phyloP scores from a whole-genome alignment of 208 protist genomes.

The Zelonia costaricensis region DNA sequence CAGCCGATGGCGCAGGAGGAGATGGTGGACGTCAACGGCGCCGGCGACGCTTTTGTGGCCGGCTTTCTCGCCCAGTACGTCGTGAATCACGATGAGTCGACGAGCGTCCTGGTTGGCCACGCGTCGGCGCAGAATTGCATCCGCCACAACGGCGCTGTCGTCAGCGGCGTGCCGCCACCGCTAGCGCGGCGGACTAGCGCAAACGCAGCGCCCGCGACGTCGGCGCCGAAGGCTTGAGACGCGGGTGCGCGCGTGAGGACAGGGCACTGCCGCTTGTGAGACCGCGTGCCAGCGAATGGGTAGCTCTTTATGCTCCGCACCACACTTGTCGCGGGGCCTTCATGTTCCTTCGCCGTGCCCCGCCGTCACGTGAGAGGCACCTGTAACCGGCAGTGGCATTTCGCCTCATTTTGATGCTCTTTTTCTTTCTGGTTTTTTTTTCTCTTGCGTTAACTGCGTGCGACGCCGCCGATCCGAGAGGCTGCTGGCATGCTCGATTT shows the following conservation, averaged over 20 bases:
- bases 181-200: conserved; percentile 11
- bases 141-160: conserved; percentile 82
- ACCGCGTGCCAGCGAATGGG: too few species aligned
- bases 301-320: too few species aligned
- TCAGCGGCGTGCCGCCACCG: conserved; percentile 56
- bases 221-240: background rate
- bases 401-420: too few species aligned
- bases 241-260: background rate
- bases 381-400: too few species aligned
- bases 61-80: conserved; percentile 94
- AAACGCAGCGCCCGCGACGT: background rate
- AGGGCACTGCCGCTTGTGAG: too few species aligned
- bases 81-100: conserved; percentile 29
- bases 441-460: too few species aligned
- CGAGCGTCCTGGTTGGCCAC: conserved; percentile 76
- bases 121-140: conserved; percentile 84
- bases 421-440: too few species aligned
- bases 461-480: too few species aligned
- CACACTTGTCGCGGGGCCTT: too few species aligned
- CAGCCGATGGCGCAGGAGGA: conserved; percentile 58
- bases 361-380: too few species aligned
- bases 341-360: too few species aligned
- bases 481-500: too few species aligned
- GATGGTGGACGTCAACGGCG: conserved; percentile 97
- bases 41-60: conserved; percentile 97